Evolutionary conservation across 2,329 filamentous ascomycete species (phyloP).

Genomic region (Monosporascus sp.): DNA sequence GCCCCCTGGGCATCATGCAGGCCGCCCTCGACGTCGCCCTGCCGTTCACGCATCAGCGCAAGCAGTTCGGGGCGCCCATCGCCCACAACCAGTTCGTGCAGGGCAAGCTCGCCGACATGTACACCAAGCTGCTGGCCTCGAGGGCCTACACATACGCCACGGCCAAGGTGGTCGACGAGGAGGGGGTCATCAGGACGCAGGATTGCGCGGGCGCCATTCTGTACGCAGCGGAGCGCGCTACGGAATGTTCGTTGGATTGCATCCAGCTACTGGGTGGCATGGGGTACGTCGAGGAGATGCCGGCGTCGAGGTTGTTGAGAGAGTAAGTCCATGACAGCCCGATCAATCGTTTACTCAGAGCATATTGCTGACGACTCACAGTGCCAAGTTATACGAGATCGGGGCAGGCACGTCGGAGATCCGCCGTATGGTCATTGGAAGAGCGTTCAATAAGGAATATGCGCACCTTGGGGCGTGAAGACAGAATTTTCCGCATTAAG

Average conservation of each 20-base stretch:
- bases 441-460: conserved; percentile 86
- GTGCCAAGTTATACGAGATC: conserved; percentile 84
- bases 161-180: conserved; percentile 73
- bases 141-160: conserved; percentile 84
- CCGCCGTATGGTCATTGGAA: conserved; percentile 86
- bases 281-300: conserved; percentile 94
- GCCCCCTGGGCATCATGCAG: conserved; percentile 92
- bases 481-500: conserved; percentile 11
- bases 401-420: conserved; percentile 95
- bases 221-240: conserved; percentile 86
- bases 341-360: neutral
- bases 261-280: conserved; percentile 92
- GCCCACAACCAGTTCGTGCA: conserved; percentile 92
- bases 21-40: conserved; percentile 78
- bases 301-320: conserved; percentile 76
- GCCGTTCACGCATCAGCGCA: conserved; percentile 82
- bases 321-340: conserved; percentile 41
- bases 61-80: conserved; percentile 82
- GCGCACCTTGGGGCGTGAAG: conserved; percentile 28
- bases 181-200: conserved; percentile 68
- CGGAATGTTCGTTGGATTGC: conserved; percentile 78
- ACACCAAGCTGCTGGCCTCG: conserved; percentile 82
- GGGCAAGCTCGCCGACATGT: conserved; percentile 93
- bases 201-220: conserved; percentile 93
- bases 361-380: conserved; percentile 29